These are phyloP conservation scores for Trichoderma asperellum DNA, from an alignment of 2,329 filamentous ascomycete species.

Conservation along the genomic window DNA sequence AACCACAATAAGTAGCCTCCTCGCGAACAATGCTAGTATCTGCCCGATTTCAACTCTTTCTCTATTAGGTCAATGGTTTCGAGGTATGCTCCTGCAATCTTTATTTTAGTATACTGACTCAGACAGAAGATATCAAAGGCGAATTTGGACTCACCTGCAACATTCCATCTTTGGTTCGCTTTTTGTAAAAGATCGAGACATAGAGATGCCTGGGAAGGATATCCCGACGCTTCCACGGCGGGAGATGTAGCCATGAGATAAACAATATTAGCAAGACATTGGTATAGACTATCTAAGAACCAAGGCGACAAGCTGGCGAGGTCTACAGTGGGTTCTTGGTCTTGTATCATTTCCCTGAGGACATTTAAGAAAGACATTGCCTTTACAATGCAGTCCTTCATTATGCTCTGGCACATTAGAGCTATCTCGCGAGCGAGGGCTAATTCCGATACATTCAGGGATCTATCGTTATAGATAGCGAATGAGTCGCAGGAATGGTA, in stretches of 20 bases:
- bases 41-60: constrained; percentile 8
- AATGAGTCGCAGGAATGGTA: constrained; percentile 29
- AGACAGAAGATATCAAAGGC: fast-evolving
- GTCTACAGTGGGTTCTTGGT: neutral
- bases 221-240: neutral
- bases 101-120: neutral
- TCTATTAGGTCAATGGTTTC: constrained; percentile 19
- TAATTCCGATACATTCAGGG: constrained; percentile 15
- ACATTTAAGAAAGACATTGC: constrained; percentile 17
- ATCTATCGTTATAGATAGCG: neutral
- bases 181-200: constrained; percentile 17
- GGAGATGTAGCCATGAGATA: constrained; percentile 9
- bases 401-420: constrained; percentile 9
- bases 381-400: constrained; percentile 7
- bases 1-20: neutral
- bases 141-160: neutral
- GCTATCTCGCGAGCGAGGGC: constrained; percentile 23
- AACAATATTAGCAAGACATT: constrained; percentile 20
- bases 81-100: constrained; percentile 17
- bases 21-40: neutral
- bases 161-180: constrained; percentile 26
- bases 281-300: constrained; percentile 25
- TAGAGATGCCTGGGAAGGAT: neutral
- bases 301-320: constrained; percentile 23
- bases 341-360: constrained; percentile 8